Percentiles rank a stretch among this genome's conserved stretches.
Conservation (phyloP, 352 stramenopile genomes). For the Globisporangium polare region DNA sequence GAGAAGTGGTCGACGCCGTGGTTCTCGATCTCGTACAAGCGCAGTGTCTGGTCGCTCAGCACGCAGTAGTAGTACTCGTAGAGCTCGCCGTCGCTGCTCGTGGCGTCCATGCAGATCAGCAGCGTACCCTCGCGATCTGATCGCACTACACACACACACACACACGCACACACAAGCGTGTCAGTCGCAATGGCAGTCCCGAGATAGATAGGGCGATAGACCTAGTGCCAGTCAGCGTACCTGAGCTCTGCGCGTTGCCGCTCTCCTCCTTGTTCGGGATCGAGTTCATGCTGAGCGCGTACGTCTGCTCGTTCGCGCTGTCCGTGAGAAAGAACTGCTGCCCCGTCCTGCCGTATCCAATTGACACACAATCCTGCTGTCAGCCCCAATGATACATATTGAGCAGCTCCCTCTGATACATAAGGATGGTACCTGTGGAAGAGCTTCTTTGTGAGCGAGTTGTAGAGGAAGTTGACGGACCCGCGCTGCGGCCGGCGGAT, state of each 20-base stretch:
- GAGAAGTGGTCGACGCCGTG: constrained; percentile 6
- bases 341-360: constrained; percentile 35
- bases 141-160: constrained; percentile 20
- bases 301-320: constrained; percentile 37
- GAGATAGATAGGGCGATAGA: not conserved
- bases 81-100: constrained; percentile 6
- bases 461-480: constrained; percentile 62
- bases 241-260: constrained; percentile 18
- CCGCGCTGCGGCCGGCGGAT: constrained; percentile 58
- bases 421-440: constrained; percentile 42
- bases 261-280: constrained; percentile 17
- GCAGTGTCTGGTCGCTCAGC: constrained; percentile 30
- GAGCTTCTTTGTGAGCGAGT: constrained; percentile 57
- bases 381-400: not conserved
- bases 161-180: not conserved
- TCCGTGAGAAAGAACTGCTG: constrained; percentile 63
- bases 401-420: not conserved
- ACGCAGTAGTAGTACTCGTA: constrained; percentile 38
- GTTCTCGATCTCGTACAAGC: constrained; percentile 24
- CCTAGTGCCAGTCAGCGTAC: not conserved
- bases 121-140: constrained; percentile 27
- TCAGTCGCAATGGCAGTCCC: not conserved
- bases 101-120: constrained; percentile 16
- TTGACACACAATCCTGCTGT: not conserved
- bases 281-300: constrained; percentile 30